Conservation (phyloP, 2,329 filamentous ascomycete genomes). For the Fusarium praegraminearum region DNA sequence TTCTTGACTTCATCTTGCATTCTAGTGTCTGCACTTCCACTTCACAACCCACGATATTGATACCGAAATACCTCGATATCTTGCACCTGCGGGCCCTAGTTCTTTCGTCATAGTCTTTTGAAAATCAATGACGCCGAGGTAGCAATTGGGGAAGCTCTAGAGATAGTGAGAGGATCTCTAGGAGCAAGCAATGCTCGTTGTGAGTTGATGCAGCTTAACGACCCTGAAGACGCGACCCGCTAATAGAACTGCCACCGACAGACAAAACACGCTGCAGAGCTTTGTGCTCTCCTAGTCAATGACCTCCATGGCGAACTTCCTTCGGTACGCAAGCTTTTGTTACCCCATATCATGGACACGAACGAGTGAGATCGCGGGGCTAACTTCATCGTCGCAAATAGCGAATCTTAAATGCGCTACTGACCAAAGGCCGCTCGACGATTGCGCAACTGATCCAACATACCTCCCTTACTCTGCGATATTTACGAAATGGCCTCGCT, state of each 20-base stretch:
- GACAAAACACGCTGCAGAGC: slow-evolving; percentile 83
- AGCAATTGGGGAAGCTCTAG: slow-evolving; percentile 80
- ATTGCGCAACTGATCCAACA: slow-evolving; percentile 76
- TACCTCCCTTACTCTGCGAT: slow-evolving; percentile 77
- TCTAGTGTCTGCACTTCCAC: slow-evolving; percentile 10
- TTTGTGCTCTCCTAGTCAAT: slow-evolving; percentile 89
- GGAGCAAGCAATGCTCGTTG: slow-evolving; percentile 71
- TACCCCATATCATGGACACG: slow-evolving; percentile 11
- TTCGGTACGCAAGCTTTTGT: slow-evolving; percentile 72
- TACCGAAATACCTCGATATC: not conserved
- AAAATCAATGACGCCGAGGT: slow-evolving; percentile 71
- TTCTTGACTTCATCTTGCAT: slow-evolving; percentile 22
- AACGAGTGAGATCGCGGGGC: slow-evolving; percentile 41
- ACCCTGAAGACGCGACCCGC: slow-evolving; percentile 31
- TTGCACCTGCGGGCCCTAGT: slow-evolving; percentile 7
- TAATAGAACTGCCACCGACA: slow-evolving; percentile 50
- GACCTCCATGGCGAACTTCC: slow-evolving; percentile 93
- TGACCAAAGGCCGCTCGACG: slow-evolving; percentile 81
- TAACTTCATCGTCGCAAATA: slow-evolving; percentile 57
- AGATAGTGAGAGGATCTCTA: slow-evolving; percentile 83
- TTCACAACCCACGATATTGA: slow-evolving; percentile 5
- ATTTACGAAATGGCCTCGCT: slow-evolving; percentile 83
- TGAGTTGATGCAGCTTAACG: slow-evolving; percentile 55
- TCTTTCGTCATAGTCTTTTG: slow-evolving; percentile 26
- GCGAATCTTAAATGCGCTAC: slow-evolving; percentile 86